Evolutionary conservation across 1,139 yeast genomes (phyloP), one percentile per base, ranked within the genome.

Genomic region (Suhomyces bolitotheri): DNA sequence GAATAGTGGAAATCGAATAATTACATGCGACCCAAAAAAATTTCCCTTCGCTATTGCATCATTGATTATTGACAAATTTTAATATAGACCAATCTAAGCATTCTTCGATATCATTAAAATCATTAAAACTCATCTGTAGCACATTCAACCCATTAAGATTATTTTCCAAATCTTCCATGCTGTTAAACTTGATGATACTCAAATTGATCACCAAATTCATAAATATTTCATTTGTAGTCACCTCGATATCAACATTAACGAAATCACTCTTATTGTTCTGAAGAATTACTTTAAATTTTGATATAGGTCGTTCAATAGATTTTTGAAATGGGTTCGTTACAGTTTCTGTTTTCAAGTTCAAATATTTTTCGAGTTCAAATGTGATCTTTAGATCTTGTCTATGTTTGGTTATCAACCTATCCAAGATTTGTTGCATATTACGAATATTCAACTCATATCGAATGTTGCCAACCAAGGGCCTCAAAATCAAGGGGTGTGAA

Each of bases 391-490:
- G 33, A n/a, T 50, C 40, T 9, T 56, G 43, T 16, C 51, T 41
- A 29, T 45, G 45, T 24, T 50, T 44, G 5, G 45, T 40, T 4
- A 54, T 39, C 5, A 56, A 42, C 20, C 69, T 59, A 7, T 67
- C 60, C 15, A 81, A 49, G 3, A 79, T 62, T 24, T 64, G 61
- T 10, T 60, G 46, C 41, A 80, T 60, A 24, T 72, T 62, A 25
- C 60, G 56, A 24, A 80, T 54, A 29, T 74, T 65, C 33, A 71
- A 60, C 45, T 80, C 80, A 50, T 85, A 94, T 38, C 79, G 75
- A 38, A 81, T 71, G 46, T 80, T 82, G 3, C 89, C 88, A 20
- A 85, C 66, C 25, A 85, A 57, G 1, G 95, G 92, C 31, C 86
- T 62, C 32, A 82, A 61, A 16, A 82, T 66, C 36, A 78, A 58